A percentile compares a stretch with the other conserved stretches of the same genome.
These are phyloP conservation scores for Phytopythium delawarense DNA, from an alignment of 352 stramenopile species.

Conservation along the genomic window DNA sequence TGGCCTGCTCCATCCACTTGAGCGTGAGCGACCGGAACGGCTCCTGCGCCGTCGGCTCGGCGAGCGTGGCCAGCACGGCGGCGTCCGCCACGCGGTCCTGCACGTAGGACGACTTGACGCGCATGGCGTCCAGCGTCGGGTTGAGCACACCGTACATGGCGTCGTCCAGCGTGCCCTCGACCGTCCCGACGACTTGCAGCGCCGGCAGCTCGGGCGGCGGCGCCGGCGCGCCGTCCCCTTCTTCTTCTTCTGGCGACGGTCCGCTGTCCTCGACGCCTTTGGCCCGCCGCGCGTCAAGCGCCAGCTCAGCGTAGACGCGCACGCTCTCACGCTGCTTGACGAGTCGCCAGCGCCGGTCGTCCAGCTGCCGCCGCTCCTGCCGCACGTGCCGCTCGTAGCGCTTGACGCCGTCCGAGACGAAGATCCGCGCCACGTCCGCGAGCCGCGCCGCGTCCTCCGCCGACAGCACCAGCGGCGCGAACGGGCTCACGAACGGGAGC, in stretches of 20 bases:
- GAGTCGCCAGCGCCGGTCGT: slow-evolving; percentile 22
- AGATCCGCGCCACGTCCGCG: slow-evolving; percentile 25
- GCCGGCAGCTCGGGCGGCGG: slow-evolving; percentile 23
- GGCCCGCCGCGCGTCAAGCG: slow-evolving; percentile 14
- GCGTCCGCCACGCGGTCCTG: slow-evolving; percentile 36
- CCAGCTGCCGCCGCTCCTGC: slow-evolving; percentile 21
- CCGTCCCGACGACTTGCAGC: slow-evolving; percentile 23
- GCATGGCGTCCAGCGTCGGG: slow-evolving; percentile 23
- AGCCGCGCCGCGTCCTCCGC: slow-evolving; percentile 18
- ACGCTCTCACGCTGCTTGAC: slow-evolving; percentile 22
- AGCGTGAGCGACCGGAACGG: slow-evolving; percentile 37
- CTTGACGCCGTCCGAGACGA: slow-evolving; percentile 20
- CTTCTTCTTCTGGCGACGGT: too few relatives aligned
- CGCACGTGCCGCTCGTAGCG: slow-evolving; percentile 25
- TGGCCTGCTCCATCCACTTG: slow-evolving; percentile 35
- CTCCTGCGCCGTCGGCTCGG: slow-evolving; percentile 31
- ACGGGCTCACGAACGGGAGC: slow-evolving; percentile 21
- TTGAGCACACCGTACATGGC: slow-evolving; percentile 37
- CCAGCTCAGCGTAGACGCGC: slow-evolving; percentile 22
- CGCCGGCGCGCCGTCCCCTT: slow-evolving; percentile 11
- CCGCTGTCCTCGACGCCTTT: neutral
- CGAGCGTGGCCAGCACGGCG: slow-evolving; percentile 41
- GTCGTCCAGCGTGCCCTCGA: slow-evolving; percentile 31
- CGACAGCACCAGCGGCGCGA: slow-evolving; percentile 21
- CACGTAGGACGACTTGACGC: slow-evolving; percentile 40